Evolutionary conservation across 495 filamentous ascomycete genomes (phyloP).

Genomic region (Terfezia boudieri): DNA sequence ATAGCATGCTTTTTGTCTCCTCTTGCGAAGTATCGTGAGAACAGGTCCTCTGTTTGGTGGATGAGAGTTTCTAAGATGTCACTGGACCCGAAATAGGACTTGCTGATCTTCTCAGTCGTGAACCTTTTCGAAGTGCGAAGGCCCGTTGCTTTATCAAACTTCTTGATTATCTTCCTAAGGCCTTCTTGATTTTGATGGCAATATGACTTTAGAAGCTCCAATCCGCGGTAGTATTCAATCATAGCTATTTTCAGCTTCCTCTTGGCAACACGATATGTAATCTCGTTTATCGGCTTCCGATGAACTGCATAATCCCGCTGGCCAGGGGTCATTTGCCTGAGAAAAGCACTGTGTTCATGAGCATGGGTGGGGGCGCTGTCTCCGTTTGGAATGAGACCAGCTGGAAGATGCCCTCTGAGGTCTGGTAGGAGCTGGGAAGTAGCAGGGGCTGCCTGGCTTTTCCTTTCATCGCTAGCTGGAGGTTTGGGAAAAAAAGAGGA

Average conservation of each 20-base stretch:
- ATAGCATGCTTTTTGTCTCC: conserved; percentile 69
- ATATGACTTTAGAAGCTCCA: conserved; percentile 82
- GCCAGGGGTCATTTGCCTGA: neutral
- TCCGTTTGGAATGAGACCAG: neutral
- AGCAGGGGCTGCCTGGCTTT: neutral
- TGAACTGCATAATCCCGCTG: conserved; percentile 20
- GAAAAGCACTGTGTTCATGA: neutral
- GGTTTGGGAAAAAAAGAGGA: neutral
- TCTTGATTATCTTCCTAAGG: conserved; percentile 96
- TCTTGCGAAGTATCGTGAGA: conserved; percentile 34
- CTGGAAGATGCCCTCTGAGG: neutral
- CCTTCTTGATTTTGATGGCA: conserved; percentile 72
- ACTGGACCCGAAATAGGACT: conserved; percentile 71
- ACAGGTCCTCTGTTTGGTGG: conserved; percentile 61
- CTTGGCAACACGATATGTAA: conserved; percentile 34
- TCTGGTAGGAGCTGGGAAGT: neutral
- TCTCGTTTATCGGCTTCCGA: conserved; percentile 12
- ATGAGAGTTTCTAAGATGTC: conserved; percentile 59
- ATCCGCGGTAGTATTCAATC: conserved; percentile 75
- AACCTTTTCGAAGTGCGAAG: conserved; percentile 55
- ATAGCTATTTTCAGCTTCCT: conserved; percentile 72
- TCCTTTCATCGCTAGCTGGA: neutral
- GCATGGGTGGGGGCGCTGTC: neutral
- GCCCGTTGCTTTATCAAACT: conserved; percentile 79
- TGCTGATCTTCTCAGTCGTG: conserved; percentile 82